Conservation (phyloP, 768 basidiomycete species). For the Kwoniella sp. region DNA sequence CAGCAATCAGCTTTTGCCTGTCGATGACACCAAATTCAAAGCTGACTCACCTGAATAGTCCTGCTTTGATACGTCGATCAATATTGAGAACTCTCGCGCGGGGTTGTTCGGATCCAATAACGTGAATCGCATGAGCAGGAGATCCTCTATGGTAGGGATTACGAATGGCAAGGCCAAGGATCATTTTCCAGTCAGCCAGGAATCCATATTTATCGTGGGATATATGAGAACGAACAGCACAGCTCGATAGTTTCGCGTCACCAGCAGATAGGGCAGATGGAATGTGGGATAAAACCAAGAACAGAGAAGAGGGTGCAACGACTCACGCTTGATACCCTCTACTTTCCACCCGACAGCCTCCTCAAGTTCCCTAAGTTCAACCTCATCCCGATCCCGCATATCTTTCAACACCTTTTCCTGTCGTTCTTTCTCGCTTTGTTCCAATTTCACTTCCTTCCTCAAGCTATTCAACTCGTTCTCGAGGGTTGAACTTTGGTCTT, state of each 20-base stretch:
- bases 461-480: constrained; percentile 41
- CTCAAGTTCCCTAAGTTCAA: constrained; percentile 66
- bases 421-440: constrained; percentile 65
- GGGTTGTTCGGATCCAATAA: constrained; percentile 65
- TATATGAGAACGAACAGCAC: too few species aligned
- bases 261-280: too few species aligned
- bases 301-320: background rate
- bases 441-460: constrained; percentile 29
- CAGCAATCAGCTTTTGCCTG: too few species aligned
- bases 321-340: constrained; percentile 71
- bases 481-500: constrained; percentile 41
- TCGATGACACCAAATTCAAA: too few species aligned
- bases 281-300: background rate
- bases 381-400: constrained; percentile 62
- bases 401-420: constrained; percentile 65
- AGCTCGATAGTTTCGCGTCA: too few species aligned
- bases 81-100: constrained; percentile 69
- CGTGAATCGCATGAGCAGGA: constrained; percentile 72
- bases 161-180: background rate
- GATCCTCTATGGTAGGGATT: constrained; percentile 58
- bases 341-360: constrained; percentile 65
- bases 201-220: background rate
- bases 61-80: constrained; percentile 69
- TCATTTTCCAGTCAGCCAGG: background rate
- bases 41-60: constrained; percentile 67